Conservation (phyloP, 1,284 basidiomycete species). For the Butyriboletus appendiculatus region DNA sequence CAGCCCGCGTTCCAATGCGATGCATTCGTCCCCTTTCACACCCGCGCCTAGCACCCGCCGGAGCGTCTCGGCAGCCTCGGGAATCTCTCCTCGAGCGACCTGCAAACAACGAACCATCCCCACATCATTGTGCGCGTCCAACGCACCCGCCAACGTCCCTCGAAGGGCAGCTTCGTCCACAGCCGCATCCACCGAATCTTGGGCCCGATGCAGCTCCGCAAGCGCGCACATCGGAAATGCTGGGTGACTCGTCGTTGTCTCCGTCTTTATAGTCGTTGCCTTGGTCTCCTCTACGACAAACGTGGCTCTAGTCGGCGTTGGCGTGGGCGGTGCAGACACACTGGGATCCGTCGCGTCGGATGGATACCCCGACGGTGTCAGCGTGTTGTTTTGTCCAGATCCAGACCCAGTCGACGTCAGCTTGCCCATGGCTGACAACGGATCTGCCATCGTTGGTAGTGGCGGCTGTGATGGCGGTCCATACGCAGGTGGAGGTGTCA, state of each 20-base stretch:
- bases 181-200: conserved; percentile 55
- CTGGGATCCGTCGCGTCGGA: not conserved
- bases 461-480: not conserved
- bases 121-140: conserved; percentile 59
- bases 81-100: conserved; percentile 67
- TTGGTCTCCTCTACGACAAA: conserved; percentile 8
- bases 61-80: conserved; percentile 77
- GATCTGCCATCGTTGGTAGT: not conserved
- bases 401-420: not conserved
- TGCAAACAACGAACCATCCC: conserved; percentile 66
- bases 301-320: conserved; percentile 12
- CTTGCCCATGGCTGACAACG: not conserved
- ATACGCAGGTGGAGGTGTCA: conserved; percentile 11
- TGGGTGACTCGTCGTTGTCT: not conserved
- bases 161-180: conserved; percentile 60
- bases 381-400: not conserved
- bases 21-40: not conserved
- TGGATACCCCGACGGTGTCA: not conserved
- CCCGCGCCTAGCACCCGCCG: conserved; percentile 56
- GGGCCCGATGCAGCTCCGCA: conserved; percentile 40
- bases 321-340: conserved; percentile 2
- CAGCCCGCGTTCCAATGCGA: not conserved
- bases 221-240: conserved; percentile 33
- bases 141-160: conserved; percentile 55
- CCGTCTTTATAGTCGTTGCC: not conserved